phyloP scores from a whole-genome alignment of 140 eudicot species.

The Senecio squalidus region DNA sequence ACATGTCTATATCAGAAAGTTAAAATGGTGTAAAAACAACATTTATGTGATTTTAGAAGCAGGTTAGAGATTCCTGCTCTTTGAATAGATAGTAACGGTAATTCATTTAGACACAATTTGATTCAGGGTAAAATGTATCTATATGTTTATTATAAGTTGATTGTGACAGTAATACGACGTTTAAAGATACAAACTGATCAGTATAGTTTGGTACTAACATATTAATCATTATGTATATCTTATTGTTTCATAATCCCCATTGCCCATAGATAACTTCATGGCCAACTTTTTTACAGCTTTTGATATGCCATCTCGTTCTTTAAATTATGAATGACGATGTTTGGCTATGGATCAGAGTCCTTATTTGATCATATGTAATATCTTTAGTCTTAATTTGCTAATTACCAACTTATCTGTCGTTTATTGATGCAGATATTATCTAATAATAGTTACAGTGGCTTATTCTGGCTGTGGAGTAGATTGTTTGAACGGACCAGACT shows the following conservation, averaged over 20 bases:
- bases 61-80: too few relatives aligned
- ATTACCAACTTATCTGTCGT: neutral
- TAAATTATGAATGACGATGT: too few relatives aligned
- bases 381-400: neutral
- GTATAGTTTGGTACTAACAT: neutral
- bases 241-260: neutral
- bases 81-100: too few relatives aligned
- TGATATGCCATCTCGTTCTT: neutral
- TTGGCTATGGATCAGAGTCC: neutral
- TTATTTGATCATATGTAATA: neutral
- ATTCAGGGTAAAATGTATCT: neutral
- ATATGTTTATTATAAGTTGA: neutral
- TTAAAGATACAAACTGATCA: neutral
- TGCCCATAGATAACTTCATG: neutral
- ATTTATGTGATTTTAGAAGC: too few relatives aligned
- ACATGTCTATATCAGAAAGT: too few relatives aligned
- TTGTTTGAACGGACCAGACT: neutral
- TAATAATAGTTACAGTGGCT: neutral
- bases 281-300: neutral
- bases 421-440: conserved; percentile 25
- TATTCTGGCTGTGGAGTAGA: neutral
- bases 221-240: neutral
- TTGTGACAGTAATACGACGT: neutral
- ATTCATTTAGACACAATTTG: too few relatives aligned
- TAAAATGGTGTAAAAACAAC: too few relatives aligned